These are phyloP conservation scores for Rosa multiflora DNA, from an alignment of 306 rosid genomes.

Conservation along the genomic window DNA sequence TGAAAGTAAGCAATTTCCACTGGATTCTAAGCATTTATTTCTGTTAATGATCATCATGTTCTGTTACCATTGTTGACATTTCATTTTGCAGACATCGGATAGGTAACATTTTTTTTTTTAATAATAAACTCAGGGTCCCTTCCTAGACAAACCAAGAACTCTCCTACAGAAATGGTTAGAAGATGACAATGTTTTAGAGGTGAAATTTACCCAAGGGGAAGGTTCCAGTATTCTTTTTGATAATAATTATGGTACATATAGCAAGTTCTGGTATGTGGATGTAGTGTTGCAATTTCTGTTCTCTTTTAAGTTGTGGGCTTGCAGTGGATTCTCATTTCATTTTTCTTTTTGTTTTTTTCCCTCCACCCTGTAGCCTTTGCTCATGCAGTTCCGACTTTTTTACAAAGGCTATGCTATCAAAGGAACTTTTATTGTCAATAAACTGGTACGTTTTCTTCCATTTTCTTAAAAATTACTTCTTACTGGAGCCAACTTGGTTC, in stretches of 20 bases:
- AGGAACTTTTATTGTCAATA: conserved; percentile 74
- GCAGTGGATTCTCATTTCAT: no score
- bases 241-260: conserved; percentile 19
- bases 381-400: conserved; percentile 75
- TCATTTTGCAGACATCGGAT: background rate
- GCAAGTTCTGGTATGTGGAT: no score
- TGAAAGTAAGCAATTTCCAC: background rate
- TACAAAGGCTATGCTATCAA: conserved; percentile 69
- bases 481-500: background rate
- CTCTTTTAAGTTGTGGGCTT: no score
- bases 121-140: conserved; percentile 60
- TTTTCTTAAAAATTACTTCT: background rate
- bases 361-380: conserved; percentile 53
- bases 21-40: background rate
- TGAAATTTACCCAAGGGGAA: conserved; percentile 46
- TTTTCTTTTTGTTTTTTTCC: conserved; percentile 15
- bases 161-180: conserved; percentile 67
- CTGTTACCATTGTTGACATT: background rate
- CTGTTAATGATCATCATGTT: background rate
- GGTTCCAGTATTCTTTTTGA: background rate
- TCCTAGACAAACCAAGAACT: conserved; percentile 37
- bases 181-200: conserved; percentile 64
- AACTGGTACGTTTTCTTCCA: conserved; percentile 41
- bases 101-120: background rate
- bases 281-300: no score